Evolutionary conservation across 2,329 filamentous ascomycete species (phyloP), one percentile per base, ranked within the genome.

Genomic region (Fusarium liriodendri): DNA sequence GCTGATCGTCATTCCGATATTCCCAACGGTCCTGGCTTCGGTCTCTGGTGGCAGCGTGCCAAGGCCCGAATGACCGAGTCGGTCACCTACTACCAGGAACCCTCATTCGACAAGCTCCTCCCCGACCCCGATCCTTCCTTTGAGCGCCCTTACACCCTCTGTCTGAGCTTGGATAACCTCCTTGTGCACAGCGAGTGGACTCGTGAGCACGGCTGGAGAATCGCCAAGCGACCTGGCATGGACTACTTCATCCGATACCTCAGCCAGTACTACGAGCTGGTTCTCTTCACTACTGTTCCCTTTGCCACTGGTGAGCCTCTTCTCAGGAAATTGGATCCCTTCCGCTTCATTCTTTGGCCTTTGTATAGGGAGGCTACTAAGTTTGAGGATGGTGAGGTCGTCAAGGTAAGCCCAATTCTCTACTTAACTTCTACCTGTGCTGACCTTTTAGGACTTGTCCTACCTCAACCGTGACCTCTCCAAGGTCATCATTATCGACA

Each of bases 211-310:
- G 97, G 97, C 68, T 99, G 97, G 95, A 91, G 96, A 76, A 89
- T 97, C 71, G 97, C 97, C 32, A 99, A 99, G 87, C 91, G 97
- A 59, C 97, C 97, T 38, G 97, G 97, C 54, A 90, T 97, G 71
- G 97, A 99, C 85, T 99, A 99, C 86, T 99, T 99, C 86, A 86
- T 99, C 73, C 94, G 94, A 80, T 99, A 99, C 83, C 89, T 99
- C 58, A 96, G 94, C 84, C 95, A 98, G 83, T 98, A 99, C 88
- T 99, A 98, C 81, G 97, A 99, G 83, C 88, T 99, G 64, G 97
- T 98, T 62, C 91, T 99, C 74, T 99, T 98, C 86, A 99, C 97
- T 35, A 94, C 90, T 42, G 92, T 97, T 55, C 95, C 96, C 1
- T 94, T 92, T 79, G 92, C 91, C 79, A 93, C 94, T 81, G 96